Conservation (phyloP, 2,329 filamentous ascomycete genomes). For the Zymoseptoria brevis region DNA sequence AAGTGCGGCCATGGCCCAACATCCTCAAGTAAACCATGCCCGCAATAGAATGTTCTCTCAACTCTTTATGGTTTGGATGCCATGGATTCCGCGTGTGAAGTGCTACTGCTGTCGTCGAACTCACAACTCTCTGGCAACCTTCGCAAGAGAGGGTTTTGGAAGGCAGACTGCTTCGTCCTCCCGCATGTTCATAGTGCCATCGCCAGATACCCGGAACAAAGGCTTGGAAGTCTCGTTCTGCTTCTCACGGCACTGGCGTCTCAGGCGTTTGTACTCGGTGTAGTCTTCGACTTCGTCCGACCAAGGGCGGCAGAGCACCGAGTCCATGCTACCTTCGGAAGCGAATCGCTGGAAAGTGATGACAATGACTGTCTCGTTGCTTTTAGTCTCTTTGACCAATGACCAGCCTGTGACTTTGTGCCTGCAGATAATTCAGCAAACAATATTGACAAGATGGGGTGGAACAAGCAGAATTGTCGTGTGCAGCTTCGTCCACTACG, state of each 20-base stretch:
- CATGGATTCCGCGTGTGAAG: neutral
- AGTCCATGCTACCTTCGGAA: conserved; percentile 27
- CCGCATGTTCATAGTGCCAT: conserved; percentile 7
- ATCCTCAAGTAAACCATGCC: neutral
- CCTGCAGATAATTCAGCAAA: conserved; percentile 14
- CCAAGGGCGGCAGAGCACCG: conserved; percentile 33
- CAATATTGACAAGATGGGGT: neutral
- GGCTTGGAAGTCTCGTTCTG: neutral
- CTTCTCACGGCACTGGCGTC: conserved; percentile 11
- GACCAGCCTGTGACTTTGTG: conserved; percentile 36
- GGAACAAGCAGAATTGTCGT: neutral
- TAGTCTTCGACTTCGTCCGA: conserved; percentile 43
- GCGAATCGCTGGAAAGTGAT: conserved; percentile 33
- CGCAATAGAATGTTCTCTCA: neutral
- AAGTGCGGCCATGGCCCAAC: neutral
- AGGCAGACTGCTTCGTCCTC: neutral
- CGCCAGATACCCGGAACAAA: neutral
- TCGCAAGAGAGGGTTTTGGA: neutral
- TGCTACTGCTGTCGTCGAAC: neutral
- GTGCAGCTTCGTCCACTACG: conserved; percentile 14
- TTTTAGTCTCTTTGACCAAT: conserved; percentile 25
- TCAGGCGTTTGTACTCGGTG: conserved; percentile 39
- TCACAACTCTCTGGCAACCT: neutral
- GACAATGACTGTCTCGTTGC: conserved; percentile 29
- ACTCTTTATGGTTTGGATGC: neutral